These are phyloP conservation scores for Tulasnella sp. DNA, from an alignment of 768 basidiomycete species.

Conservation along the genomic window DNA sequence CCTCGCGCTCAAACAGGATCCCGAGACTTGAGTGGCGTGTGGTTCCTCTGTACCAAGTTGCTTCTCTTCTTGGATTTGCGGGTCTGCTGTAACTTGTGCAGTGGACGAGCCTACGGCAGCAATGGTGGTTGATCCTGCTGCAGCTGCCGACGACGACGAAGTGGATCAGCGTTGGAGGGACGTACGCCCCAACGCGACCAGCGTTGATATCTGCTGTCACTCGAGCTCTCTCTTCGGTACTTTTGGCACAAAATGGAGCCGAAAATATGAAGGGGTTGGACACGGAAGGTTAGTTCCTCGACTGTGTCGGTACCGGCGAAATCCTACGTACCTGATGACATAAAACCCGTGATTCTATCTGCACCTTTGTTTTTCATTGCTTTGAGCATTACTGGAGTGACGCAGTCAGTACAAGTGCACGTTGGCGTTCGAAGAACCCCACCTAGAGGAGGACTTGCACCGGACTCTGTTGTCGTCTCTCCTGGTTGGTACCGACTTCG, in stretches of 20 bases:
- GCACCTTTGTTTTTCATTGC: conserved; percentile 41
- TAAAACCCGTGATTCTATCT: conserved; percentile 44
- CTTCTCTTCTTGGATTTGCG: not conserved
- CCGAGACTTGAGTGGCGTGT: not conserved
- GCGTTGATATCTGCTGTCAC: conserved; percentile 50
- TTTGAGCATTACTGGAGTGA: conserved; percentile 49
- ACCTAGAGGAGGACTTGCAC: conserved; percentile 36
- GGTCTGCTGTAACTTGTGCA: not conserved
- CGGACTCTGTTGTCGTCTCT: conserved; percentile 58
- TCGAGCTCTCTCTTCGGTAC: conserved; percentile 54
- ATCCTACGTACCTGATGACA: conserved; percentile 40
- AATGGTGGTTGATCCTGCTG: not conserved
- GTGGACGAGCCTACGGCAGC: not conserved
- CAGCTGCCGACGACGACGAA: not conserved
- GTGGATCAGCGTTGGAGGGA: not conserved
- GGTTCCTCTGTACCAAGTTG: not conserved
- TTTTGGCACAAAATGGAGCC: conserved; percentile 25
- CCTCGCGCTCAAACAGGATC: conserved; percentile 8
- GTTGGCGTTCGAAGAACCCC: conserved; percentile 26
- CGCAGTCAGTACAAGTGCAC: conserved; percentile 48
- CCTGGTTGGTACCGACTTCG: conserved; percentile 38
- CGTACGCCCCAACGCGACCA: conserved; percentile 44
- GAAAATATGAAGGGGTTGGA: not conserved
- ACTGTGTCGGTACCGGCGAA: not conserved
- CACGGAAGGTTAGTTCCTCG: not conserved